A percentile compares a stretch with the other conserved stretches of the same genome.
These are phyloP conservation scores for Solidago caesia DNA, from an alignment of 129 eudicot species.

Conservation along the genomic window DNA sequence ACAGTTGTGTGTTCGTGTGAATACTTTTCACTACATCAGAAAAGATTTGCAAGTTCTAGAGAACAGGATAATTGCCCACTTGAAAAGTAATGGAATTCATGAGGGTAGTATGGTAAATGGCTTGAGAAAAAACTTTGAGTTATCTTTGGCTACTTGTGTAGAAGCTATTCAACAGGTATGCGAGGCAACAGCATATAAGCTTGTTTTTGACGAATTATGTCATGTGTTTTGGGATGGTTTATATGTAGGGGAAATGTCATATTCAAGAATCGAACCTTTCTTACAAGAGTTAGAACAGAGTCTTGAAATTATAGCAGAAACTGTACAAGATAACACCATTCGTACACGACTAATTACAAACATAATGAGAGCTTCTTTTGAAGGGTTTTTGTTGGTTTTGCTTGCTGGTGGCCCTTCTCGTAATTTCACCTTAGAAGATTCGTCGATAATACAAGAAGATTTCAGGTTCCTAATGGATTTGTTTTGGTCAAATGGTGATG, in stretches of 20 bases:
- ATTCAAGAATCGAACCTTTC: conserved; percentile 73
- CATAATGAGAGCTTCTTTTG: conserved; percentile 79
- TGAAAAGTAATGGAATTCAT: conserved; percentile 41
- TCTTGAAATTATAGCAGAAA: conserved; percentile 55
- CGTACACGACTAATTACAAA: conserved; percentile 72
- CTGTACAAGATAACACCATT: conserved; percentile 62
- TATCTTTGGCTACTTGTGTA: conserved; percentile 50
- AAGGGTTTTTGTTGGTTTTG: conserved; percentile 85
- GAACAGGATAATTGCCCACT: conserved; percentile 46
- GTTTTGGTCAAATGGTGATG: conserved; percentile 93
- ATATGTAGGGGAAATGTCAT: conserved; percentile 51
- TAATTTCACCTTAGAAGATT: conserved; percentile 53
- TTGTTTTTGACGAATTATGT: conserved; percentile 59
- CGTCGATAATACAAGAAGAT: conserved; percentile 56
- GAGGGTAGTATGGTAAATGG: conserved; percentile 34
- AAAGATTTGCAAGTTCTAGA: conserved; percentile 54
- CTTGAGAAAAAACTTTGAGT: conserved; percentile 46
- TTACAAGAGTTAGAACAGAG: conserved; percentile 70
- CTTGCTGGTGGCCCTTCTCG: conserved; percentile 87
- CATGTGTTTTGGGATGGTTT: conserved; percentile 62
- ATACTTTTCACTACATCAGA: conserved; percentile 60
- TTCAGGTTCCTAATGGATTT: conserved; percentile 69
- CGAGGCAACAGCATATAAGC: conserved; percentile 63
- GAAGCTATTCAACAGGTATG: conserved; percentile 72
- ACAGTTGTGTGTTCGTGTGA: conserved; percentile 67